A percentile compares a stretch with the other conserved stretches of the same genome.
Conservation (phyloP, 2,329 filamentous ascomycete genomes). For the Trichoderma atroviride region DNA sequence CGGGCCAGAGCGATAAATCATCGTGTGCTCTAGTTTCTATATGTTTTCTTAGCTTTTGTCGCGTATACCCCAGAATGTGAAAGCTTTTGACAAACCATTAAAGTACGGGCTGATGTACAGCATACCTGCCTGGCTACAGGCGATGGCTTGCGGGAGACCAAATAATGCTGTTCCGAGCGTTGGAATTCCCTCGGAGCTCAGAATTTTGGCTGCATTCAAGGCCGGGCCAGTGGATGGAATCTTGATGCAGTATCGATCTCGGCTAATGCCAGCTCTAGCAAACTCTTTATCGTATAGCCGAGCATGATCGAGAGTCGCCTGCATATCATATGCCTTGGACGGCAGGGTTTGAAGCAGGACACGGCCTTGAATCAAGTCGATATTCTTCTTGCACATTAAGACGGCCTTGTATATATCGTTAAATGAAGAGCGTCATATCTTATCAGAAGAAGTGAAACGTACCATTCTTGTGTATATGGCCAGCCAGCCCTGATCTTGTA, state of each 20-base stretch:
- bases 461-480: constrained; percentile 53
- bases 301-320: constrained; percentile 50
- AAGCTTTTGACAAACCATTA: constrained; percentile 41
- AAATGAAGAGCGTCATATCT: background rate
- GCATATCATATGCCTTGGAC: constrained; percentile 49
- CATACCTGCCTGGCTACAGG: constrained; percentile 51
- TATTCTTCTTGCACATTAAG: constrained; percentile 45
- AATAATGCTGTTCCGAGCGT: constrained; percentile 54
- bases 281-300: constrained; percentile 52
- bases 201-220: constrained; percentile 47
- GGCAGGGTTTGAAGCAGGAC: constrained; percentile 53
- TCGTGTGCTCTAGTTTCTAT: constrained; percentile 49
- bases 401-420: constrained; percentile 40
- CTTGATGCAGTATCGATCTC: constrained; percentile 54
- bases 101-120: constrained; percentile 55
- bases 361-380: constrained; percentile 43
- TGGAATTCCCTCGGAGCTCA: constrained; percentile 48
- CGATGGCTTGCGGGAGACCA: constrained; percentile 51
- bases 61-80: background rate
- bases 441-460: background rate
- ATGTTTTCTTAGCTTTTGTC: background rate
- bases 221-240: constrained; percentile 51
- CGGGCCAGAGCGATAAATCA: constrained; percentile 49
- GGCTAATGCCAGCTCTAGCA: constrained; percentile 46
- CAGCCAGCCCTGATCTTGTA: constrained; percentile 50